Conservation (phyloP, 1,139 yeast species). For the Candida labiduridarum region DNA sequence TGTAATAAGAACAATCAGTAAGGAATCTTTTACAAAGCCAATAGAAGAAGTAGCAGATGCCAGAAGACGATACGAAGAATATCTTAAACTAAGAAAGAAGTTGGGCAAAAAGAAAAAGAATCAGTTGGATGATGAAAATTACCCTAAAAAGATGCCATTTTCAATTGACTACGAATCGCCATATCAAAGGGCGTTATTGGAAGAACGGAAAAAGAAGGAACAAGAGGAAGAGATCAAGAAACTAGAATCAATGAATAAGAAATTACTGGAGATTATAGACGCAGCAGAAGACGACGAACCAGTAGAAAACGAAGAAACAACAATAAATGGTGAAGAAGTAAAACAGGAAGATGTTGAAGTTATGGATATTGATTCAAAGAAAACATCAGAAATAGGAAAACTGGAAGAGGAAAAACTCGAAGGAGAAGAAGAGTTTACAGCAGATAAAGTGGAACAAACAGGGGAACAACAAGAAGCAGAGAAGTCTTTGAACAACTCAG, state of each 20-base stretch:
- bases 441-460: not conserved
- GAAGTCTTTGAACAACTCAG: not conserved
- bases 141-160: conserved; percentile 33
- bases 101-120: conserved; percentile 38
- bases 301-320: conserved; percentile 29
- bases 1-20: conserved; percentile 53
- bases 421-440: not conserved
- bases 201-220: conserved; percentile 17
- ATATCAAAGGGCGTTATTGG: conserved; percentile 27
- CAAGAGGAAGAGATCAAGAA: conserved; percentile 12
- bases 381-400: not conserved
- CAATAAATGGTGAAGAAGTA: conserved; percentile 53
- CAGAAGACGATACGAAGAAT: conserved; percentile 27
- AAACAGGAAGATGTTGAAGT: not conserved
- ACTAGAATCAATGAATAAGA: conserved; percentile 16
- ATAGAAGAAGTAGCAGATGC: conserved; percentile 56
- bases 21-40: conserved; percentile 46
- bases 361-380: not conserved
- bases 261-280: conserved; percentile 15
- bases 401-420: not conserved
- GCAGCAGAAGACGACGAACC: conserved; percentile 59
- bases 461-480: not conserved
- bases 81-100: conserved; percentile 38
- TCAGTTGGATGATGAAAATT: conserved; percentile 16
- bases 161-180: conserved; percentile 42